Base-by-base conservation (phyloP, 306 rosid genomes). In the Prunus armeniaca region DNA sequence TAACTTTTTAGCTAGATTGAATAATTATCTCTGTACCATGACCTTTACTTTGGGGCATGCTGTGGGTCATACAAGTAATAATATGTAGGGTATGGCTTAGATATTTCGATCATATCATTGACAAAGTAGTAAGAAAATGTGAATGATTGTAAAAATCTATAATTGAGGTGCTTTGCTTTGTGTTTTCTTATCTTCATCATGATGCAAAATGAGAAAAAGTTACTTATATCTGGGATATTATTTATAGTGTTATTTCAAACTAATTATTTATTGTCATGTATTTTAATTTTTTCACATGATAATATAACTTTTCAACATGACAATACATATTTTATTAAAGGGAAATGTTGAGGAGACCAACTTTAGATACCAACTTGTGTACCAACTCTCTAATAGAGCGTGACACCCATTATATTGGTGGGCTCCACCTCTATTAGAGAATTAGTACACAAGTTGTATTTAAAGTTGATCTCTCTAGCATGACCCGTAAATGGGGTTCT, bases 211-310 rank as follows among this genome's bases (percentile, higher is more conserved):
- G 12, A 27, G 62, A 20, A 24, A 0, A 6, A 38, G 0, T 7
- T 38, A 38, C 43, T 7, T 38, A 38, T 38, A 1, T 7, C 0
- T 9, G 2, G 2, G 0, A 38, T 38, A 7, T 6, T 38, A 38
- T 38, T 38, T 38, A 2, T 7, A 9, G 0, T 0, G 43, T 38
- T 38, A 38, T 38, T 0, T 2, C 2, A 0, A 38, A 7, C 0
- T 2, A 38, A 38, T 38, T 4, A 38, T 0, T 38, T 1, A 38
- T 7, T 38, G 0, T 38, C 2, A 38, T 1, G 0, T 38, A 1
- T 7, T 38, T 32, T 5, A 5, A 32, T 0, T 32, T 32, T 32
- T 0, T 0, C 0, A 5, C 1, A 1, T 5, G 0, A 3, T 0
- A 3, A 30, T 30, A 3, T 32, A 5, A 5, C 0, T 32, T 32